Evolutionary conservation across 2,329 filamentous ascomycete genomes (phyloP).

Genomic region (Leptographium wingfieldii): DNA sequence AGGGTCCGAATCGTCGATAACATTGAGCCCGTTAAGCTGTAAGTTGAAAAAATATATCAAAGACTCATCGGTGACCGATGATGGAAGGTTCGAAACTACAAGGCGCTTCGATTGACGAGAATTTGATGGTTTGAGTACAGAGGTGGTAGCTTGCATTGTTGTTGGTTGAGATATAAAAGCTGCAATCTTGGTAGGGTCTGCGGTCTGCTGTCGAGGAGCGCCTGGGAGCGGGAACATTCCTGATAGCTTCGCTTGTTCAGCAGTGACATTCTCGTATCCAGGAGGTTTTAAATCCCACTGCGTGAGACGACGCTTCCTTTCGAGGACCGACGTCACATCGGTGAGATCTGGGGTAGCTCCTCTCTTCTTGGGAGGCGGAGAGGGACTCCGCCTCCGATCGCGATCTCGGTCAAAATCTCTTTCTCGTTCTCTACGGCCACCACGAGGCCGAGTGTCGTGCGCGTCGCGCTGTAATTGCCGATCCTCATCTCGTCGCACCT

Average conservation of each 20-base stretch:
- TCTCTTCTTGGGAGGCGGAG: conserved; percentile 74
- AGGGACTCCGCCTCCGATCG: conserved; percentile 59
- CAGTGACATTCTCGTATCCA: conserved; percentile 95
- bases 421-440: conserved; percentile 35
- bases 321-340: conserved; percentile 65
- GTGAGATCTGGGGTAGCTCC: conserved; percentile 95
- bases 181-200: conserved; percentile 88
- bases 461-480: conserved; percentile 22
- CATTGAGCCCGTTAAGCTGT: conserved; percentile 92
- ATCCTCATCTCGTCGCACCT: conserved; percentile 60
- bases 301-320: conserved; percentile 82
- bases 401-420: conserved; percentile 25
- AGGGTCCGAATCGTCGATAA: conserved; percentile 71
- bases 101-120: conserved; percentile 90
- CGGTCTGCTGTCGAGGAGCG: conserved; percentile 84
- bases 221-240: conserved; percentile 98
- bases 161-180: conserved; percentile 89
- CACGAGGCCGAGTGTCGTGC: conserved; percentile 31
- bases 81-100: conserved; percentile 71
- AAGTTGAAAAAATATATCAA: conserved; percentile 85
- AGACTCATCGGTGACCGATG: conserved; percentile 59
- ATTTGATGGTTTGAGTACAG: conserved; percentile 68
- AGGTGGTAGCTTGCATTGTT: conserved; percentile 42
- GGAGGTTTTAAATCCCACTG: conserved; percentile 99
- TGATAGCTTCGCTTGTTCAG: conserved; percentile 96